Base-by-base conservation (phyloP, 306 rosid genomes). In the Chamaecrista fasciculata region DNA sequence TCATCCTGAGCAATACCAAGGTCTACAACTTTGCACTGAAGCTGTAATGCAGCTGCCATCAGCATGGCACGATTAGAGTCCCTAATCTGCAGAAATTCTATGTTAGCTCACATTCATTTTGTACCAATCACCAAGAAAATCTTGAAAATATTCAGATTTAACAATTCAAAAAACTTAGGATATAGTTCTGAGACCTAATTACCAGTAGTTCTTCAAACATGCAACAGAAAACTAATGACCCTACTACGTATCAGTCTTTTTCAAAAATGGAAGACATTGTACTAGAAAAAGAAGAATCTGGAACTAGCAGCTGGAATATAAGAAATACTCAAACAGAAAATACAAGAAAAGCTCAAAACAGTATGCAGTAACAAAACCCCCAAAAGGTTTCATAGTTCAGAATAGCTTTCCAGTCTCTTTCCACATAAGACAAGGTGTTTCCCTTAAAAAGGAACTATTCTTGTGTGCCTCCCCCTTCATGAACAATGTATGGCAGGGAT, bases 1-100 rank as follows among this genome's bases (percentile, higher is more conserved):
- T 90, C 90, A 83, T 93, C 98, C 80, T 87, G 82, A 57, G 84
- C 88, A 56, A 88, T 90, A 64, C 96, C 97, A 37, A 93, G 82
- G 90, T 93, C 97, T 71, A 82, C 20, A 71, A 90, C 84, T 82
- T 85, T 78, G 84, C 98, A 93, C 28, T 83, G 87, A 73, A 88
- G 84, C 76, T 90, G 91, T 25, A 37, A 53, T 49, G 89, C 84
- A 77, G 96, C 96, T 56, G 96, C 90, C 74, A 93, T 78, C 52
- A 93, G 75, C 97, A 90, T 90, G 80, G 98, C 91, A 20, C 98
- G 89, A 75, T 93, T 93, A 50, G 91, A 90, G 87, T 93, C 98
- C 87, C 97, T 83, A 72, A 93, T 93, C 98, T 93, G 87, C 86
- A 84, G 4, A 56, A 72, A 52, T 43, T 52, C 52, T 61, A 23